phyloP scores from a whole-genome alignment of 2,329 filamentous ascomycete species.

The Talaromyces sp. region DNA sequence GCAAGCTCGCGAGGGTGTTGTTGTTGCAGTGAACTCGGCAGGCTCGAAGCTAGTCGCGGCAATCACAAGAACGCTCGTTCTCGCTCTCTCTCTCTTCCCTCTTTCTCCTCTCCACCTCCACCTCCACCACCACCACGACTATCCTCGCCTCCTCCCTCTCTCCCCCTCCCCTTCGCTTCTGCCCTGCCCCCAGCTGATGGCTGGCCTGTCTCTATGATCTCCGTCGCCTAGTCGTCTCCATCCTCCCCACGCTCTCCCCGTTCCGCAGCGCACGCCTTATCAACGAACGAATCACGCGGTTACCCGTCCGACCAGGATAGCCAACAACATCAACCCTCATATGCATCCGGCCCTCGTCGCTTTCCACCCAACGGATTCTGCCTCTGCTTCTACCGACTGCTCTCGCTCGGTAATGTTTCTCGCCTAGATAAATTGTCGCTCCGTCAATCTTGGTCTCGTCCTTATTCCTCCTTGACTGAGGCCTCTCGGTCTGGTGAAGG shows the following conservation, averaged over 20 bases:
- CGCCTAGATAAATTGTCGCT: slow-evolving; percentile 11
- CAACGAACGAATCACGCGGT: neutral
- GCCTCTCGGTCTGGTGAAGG: slow-evolving; percentile 23
- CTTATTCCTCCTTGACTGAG: slow-evolving; percentile 14
- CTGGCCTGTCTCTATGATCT: neutral
- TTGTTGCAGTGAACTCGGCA: neutral
- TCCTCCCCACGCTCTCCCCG: neutral
- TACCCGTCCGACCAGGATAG: neutral
- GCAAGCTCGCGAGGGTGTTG: neutral
- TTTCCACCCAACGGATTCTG: slow-evolving; percentile 6
- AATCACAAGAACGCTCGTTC: slow-evolving; percentile 13
- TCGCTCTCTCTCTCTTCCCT: slow-evolving; percentile 1
- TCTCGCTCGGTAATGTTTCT: slow-evolving; percentile 12
- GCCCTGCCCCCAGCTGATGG: neutral
- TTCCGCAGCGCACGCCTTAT: neutral
- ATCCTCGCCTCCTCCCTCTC: slow-evolving; percentile 1
- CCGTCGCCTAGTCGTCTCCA: neutral
- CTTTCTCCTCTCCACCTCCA: slow-evolving; percentile 4
- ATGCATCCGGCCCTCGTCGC: slow-evolving; percentile 4
- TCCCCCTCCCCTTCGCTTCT: neutral
- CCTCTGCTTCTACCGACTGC: slow-evolving; percentile 8
- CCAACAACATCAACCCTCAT: neutral
- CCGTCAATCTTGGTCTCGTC: slow-evolving; percentile 3
- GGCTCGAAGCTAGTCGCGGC: slow-evolving; percentile 3
- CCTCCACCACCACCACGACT: slow-evolving; percentile 4